phyloP scores from a whole-genome alignment of 1,139 yeast species.

The Suhomyces terraborum region DNA sequence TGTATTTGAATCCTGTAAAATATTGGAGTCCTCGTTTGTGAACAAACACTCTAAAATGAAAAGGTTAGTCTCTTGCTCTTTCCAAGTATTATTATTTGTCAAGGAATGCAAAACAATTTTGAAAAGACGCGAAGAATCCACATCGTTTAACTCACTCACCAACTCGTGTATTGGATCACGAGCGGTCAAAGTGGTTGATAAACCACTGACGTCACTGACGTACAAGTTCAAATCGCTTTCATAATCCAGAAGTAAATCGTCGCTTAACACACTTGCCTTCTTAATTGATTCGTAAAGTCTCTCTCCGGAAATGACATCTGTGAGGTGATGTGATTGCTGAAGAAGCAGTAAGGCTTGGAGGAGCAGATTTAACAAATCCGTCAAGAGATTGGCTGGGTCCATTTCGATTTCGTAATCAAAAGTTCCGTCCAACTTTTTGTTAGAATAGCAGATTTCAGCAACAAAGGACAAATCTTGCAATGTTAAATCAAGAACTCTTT shows the following conservation, averaged over 20 bases:
- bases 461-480: slow-evolving; percentile 25
- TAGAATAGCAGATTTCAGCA: slow-evolving; percentile 12
- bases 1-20: slow-evolving; percentile 21
- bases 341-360: slow-evolving; percentile 29
- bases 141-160: slow-evolving; percentile 44
- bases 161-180: slow-evolving; percentile 59
- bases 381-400: slow-evolving; percentile 20
- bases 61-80: slow-evolving; percentile 40
- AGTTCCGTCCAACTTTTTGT: slow-evolving; percentile 13
- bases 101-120: slow-evolving; percentile 12
- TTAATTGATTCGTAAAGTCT: slow-evolving; percentile 2
- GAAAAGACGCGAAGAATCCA: slow-evolving; percentile 37
- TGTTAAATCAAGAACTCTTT: slow-evolving; percentile 18
- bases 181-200: slow-evolving; percentile 48
- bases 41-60: slow-evolving; percentile 45
- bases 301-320: slow-evolving; percentile 2
- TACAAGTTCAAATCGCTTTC: slow-evolving; percentile 63
- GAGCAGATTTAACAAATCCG: slow-evolving; percentile 23
- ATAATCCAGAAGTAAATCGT: slow-evolving; percentile 29
- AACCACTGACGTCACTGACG: slow-evolving; percentile 73
- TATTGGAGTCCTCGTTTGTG: slow-evolving; percentile 44
- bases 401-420: slow-evolving; percentile 16
- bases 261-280: slow-evolving; percentile 5
- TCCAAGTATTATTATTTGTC: slow-evolving; percentile 20
- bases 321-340: slow-evolving; percentile 30